These are phyloP conservation scores for Pseudonitzschia multistriata DNA, from an alignment of 108 stramenopile genomes.

Conservation along the genomic window DNA sequence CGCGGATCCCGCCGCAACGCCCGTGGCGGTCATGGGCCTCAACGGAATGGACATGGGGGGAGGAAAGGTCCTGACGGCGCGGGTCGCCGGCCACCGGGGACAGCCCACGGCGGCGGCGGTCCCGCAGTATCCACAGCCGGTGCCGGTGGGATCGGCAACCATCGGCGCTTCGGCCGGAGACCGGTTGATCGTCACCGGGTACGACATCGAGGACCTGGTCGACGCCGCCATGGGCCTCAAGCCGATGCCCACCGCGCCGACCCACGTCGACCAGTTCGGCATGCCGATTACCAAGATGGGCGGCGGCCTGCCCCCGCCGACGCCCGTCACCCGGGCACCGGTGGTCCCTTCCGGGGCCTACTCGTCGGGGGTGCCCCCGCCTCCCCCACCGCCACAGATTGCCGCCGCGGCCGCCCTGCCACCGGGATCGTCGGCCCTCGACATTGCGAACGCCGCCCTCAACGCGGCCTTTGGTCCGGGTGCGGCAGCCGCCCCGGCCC, in stretches of 20 bases:
- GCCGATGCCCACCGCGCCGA: slow-evolving; percentile 52
- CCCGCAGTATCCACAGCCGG: slow-evolving; percentile 18
- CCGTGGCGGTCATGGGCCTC: slow-evolving; percentile 87
- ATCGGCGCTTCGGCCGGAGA: slow-evolving; percentile 7
- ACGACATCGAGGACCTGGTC: slow-evolving; percentile 75
- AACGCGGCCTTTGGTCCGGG: slow-evolving; percentile 54
- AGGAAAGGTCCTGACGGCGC: slow-evolving; percentile 90
- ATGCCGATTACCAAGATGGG: slow-evolving; percentile 40
- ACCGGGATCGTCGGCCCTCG: slow-evolving; percentile 42
- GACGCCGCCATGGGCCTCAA: slow-evolving; percentile 73
- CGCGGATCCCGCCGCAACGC: slow-evolving; percentile 74
- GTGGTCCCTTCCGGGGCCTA: slow-evolving; percentile 8
- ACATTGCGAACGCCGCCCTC: slow-evolving; percentile 63
- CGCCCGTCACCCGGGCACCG: background rate
- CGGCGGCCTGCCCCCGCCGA: background rate
- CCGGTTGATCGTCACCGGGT: slow-evolving; percentile 59
- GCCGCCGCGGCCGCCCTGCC: slow-evolving; percentile 19
- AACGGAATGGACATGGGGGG: slow-evolving; percentile 96
- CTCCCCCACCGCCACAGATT: slow-evolving; percentile 4
- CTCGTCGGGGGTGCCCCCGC: background rate
- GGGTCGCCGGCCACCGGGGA: slow-evolving; percentile 58
- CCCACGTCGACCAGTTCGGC: slow-evolving; percentile 41
- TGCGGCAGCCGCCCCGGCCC: background rate
- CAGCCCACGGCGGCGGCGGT: slow-evolving; percentile 8
- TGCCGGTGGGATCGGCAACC: slow-evolving; percentile 8